Conservation (phyloP, 176 grass and related monocot genomes). For the Stipa capillata region DNA sequence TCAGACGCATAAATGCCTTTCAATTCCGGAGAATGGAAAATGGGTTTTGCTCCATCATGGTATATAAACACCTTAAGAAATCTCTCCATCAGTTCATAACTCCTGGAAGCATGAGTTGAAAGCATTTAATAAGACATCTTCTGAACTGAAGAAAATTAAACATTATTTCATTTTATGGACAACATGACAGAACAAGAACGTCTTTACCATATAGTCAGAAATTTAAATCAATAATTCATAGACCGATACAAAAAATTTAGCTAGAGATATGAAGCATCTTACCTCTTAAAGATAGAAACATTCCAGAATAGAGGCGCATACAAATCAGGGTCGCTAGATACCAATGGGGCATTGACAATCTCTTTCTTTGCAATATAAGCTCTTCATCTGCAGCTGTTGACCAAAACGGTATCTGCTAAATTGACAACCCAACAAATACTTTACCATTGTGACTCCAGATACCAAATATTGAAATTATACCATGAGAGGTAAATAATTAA, state of each 20-base stretch:
- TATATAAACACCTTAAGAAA: slow-evolving; percentile 86
- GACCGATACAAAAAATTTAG: background rate
- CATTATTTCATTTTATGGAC: background rate
- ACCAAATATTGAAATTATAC: background rate
- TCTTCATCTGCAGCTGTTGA: slow-evolving; percentile 59
- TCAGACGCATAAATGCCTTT: slow-evolving; percentile 91
- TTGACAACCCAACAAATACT: background rate
- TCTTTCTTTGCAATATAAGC: slow-evolving; percentile 71
- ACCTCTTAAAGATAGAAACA: slow-evolving; percentile 70
- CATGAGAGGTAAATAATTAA: slow-evolving; percentile 10
- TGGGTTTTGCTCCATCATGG: slow-evolving; percentile 65
- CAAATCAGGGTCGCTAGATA: slow-evolving; percentile 49
- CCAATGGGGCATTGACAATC: slow-evolving; percentile 35
- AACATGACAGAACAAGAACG: background rate
- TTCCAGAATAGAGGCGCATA: slow-evolving; percentile 60
- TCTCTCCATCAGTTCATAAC: slow-evolving; percentile 86
- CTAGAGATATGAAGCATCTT: background rate
- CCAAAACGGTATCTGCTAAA: slow-evolving; percentile 46
- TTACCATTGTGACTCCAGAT: background rate
- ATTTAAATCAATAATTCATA: background rate
- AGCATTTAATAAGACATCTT: background rate
- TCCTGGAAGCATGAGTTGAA: slow-evolving; percentile 47
- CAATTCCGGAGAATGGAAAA: slow-evolving; percentile 74
- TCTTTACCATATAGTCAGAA: background rate
- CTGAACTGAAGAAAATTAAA: slow-evolving; percentile 5